A percentile compares a stretch with the other conserved stretches of the same genome.
phyloP scores from a whole-genome alignment of 257 asterid species.

The Scutellaria minor region DNA sequence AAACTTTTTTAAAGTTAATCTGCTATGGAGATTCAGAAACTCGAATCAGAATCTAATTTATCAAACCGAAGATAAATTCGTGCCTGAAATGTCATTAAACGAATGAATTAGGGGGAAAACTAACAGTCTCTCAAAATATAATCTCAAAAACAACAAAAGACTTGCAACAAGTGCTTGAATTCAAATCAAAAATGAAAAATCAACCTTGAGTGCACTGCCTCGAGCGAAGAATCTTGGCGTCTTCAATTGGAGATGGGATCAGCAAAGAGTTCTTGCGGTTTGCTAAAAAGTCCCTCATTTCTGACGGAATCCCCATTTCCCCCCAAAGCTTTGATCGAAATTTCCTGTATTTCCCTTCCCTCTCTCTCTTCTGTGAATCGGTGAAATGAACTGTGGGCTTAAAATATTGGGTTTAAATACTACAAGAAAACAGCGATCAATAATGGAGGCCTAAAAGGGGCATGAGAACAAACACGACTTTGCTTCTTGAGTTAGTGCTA shows the following conservation, averaged over 20 bases:
- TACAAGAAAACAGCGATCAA: background rate
- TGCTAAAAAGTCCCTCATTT: constrained; percentile 35
- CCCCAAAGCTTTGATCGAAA: background rate
- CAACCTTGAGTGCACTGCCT: constrained; percentile 48
- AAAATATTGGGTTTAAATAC: background rate
- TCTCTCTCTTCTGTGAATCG: background rate
- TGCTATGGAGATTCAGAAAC: background rate
- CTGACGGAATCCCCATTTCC: constrained; percentile 43
- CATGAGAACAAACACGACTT: constrained; percentile 7
- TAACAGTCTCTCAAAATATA: too few species aligned
- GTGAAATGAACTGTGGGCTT: too few species aligned
- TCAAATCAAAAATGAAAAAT: background rate
- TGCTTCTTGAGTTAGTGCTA: background rate
- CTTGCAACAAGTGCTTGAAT: too few species aligned
- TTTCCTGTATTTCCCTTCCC: background rate
- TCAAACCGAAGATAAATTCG: too few species aligned
- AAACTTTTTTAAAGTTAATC: too few species aligned
- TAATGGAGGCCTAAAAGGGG: background rate
- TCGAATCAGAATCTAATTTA: background rate
- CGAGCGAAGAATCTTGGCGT: constrained; percentile 40
- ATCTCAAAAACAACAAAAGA: too few species aligned
- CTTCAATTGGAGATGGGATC: constrained; percentile 43
- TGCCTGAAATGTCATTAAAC: too few species aligned
- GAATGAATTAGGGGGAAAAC: too few species aligned
- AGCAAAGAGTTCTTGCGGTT: constrained; percentile 33